Base-by-base conservation (phyloP, 176 grass and related monocot genomes). In the Olyra latifolia region DNA sequence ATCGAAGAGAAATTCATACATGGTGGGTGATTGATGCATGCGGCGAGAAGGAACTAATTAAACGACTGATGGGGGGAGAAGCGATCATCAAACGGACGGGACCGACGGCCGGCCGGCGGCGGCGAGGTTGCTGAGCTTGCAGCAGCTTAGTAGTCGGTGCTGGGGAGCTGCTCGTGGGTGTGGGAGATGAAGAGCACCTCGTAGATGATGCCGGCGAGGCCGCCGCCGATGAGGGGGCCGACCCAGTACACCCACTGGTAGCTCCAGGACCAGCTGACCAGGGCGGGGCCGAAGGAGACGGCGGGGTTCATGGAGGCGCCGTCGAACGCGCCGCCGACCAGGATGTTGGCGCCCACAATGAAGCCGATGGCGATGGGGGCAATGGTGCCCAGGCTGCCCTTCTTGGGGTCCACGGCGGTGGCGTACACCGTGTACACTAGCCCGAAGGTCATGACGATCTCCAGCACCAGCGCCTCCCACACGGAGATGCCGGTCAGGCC, bases 241-340 rank as follows among this genome's bases (percentile, higher is more conserved):
- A 86, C 82, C 96, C 96, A 99, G 88, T 95, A 95, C 28, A 95
- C 90, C 96, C 96, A 99, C 40, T 99, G 96, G 86, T 88, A 61
- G 0, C 49, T 69, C 96, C 96, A 99, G 7, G 82, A 83, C 96
- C 96, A 99, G 93, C 93, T 95, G 78, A 95, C 92, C 29, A 99
- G 84, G 1, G 96, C 75, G 1, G 96, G 92, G 68, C 96, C 96
- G 75, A 99, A 99, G 15, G 96, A 93, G 19, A 99, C 90, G 80
- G 96, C 96, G 22, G 96, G 96, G 84, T 99, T 99, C 96, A 99
- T 99, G 53, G 96, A 93, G 11, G 96, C 93, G 42, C 96, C 96
- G 71, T 63, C 54, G 86, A 99, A 99, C 28, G 93, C 88, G 17
- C 92, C 90, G 69, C 96, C 93, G 20, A 84, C 88, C 0, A 99